These are phyloP conservation scores for Rauvolfia tetraphylla DNA, from an alignment of 257 asterid species.

Conservation along the genomic window DNA sequence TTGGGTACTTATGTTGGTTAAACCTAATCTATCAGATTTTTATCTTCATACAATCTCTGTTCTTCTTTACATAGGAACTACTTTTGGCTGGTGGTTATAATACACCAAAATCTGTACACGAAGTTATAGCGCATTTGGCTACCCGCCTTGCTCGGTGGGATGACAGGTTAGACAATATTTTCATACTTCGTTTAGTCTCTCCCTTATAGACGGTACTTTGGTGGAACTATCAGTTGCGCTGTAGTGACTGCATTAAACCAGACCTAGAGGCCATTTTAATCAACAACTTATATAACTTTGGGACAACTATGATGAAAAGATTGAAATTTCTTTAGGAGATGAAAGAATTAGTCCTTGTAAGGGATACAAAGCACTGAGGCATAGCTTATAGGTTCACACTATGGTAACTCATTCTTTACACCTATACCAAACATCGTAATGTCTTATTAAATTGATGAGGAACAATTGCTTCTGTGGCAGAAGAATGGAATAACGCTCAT, in stretches of 20 bases:
- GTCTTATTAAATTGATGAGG: neutral
- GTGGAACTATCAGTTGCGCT: neutral
- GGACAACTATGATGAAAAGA: neutral
- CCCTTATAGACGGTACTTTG: neutral
- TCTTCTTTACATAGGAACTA: constrained; percentile 48
- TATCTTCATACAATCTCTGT: neutral
- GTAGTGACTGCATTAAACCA: neutral
- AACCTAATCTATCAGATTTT: neutral
- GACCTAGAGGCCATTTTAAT: neutral
- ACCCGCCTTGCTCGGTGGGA: constrained; percentile 96
- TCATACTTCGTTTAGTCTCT: neutral
- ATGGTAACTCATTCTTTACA: neutral
- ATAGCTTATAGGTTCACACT: neutral
- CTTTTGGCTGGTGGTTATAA: constrained; percentile 77
- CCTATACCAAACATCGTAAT: neutral
- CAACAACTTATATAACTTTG: neutral
- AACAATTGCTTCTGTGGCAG: neutral
- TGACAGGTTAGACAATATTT: constrained; percentile 62
- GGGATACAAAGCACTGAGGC: neutral
- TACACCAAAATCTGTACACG: constrained; percentile 82
- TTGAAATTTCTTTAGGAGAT: neutral
- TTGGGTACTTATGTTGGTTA: neutral
- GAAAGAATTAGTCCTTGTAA: neutral
- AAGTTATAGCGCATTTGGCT: constrained; percentile 70
- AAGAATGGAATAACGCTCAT: neutral